Conservation (phyloP, 1,139 yeast genomes). For the Debaryomycetaceae sp. region DNA sequence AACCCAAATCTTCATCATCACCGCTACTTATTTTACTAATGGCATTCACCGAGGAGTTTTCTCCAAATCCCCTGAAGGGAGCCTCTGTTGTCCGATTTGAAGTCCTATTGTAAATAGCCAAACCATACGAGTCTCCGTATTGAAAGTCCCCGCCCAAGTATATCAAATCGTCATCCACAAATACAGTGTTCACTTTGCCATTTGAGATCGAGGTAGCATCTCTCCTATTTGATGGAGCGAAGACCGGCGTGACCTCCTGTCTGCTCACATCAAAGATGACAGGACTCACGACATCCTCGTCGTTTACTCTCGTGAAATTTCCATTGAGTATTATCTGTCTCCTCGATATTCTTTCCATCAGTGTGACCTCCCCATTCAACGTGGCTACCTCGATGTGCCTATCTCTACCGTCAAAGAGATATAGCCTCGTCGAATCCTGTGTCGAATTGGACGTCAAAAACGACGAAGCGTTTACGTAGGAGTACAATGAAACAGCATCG, state of each 20-base stretch:
- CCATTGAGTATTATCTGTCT: slow-evolving; percentile 44
- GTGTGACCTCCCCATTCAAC: slow-evolving; percentile 32
- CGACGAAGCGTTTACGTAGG: slow-evolving; percentile 47
- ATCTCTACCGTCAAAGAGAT: neutral
- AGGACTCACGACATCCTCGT: slow-evolving; percentile 44
- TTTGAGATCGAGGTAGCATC: slow-evolving; percentile 26
- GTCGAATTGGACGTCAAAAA: slow-evolving; percentile 10
- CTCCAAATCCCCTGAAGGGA: slow-evolving; percentile 77
- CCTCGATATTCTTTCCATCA: slow-evolving; percentile 22
- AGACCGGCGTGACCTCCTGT: slow-evolving; percentile 38
- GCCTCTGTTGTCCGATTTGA: slow-evolving; percentile 42
- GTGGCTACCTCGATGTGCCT: slow-evolving; percentile 22
- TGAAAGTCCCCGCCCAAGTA: slow-evolving; percentile 81
- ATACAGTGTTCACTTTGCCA: slow-evolving; percentile 55
- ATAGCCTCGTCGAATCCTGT: neutral
- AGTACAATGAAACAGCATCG: slow-evolving; percentile 57
- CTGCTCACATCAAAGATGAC: slow-evolving; percentile 51
- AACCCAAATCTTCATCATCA: slow-evolving; percentile 21
- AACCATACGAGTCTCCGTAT: slow-evolving; percentile 56
- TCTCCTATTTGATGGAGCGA: slow-evolving; percentile 16
- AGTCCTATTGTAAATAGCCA: slow-evolving; percentile 60
- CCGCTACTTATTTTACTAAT: slow-evolving; percentile 51
- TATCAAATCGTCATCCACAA: slow-evolving; percentile 44
- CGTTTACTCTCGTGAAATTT: slow-evolving; percentile 34
- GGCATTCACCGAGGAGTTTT: slow-evolving; percentile 58